Evolutionary conservation across 2,329 filamentous ascomycete species (phyloP).

Genomic region (Verticillium nonalfalfae): DNA sequence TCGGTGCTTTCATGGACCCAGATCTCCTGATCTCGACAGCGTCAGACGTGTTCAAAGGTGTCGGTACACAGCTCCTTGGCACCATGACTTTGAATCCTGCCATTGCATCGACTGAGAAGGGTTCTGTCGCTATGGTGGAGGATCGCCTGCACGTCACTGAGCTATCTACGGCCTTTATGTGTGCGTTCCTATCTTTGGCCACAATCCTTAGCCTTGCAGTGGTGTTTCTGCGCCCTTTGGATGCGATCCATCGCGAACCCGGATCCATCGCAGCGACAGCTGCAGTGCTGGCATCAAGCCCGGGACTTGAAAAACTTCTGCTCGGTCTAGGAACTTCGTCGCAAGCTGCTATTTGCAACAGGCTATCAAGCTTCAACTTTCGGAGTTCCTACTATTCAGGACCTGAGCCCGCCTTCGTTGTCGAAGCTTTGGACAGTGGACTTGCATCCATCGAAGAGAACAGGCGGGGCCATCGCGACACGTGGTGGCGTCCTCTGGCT

Average conservation of each 20-base stretch:
- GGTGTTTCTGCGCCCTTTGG: conserved; percentile 5
- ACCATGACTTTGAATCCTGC: conserved; percentile 2
- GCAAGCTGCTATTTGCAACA: neutral
- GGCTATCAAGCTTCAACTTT: neutral
- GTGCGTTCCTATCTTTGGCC: conserved; percentile 3
- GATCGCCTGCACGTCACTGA: conserved; percentile 5
- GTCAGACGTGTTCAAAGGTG: conserved; percentile 4
- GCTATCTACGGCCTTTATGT: conserved; percentile 6
- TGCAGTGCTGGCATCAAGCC: conserved; percentile 7
- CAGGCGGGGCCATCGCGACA: neutral
- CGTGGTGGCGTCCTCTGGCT: conserved; percentile 16
- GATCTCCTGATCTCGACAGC: conserved; percentile 7
- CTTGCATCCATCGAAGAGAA: neutral
- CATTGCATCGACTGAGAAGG: neutral
- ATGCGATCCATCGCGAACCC: conserved; percentile 4
- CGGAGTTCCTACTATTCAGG: neutral
- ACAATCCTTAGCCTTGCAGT: neutral
- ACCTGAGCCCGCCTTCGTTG: neutral
- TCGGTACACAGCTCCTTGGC: conserved; percentile 7
- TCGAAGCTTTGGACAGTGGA: neutral
- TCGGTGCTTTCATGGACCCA: conserved; percentile 10
- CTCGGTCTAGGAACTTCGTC: neutral
- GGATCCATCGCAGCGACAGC: conserved; percentile 6
- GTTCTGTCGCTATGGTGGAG: conserved; percentile 4
- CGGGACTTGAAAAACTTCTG: neutral